Evolutionary conservation across 2,329 filamentous ascomycete species (phyloP), one percentile per base, ranked within the genome.

Genomic region (Dactylellina haptotyla): DNA sequence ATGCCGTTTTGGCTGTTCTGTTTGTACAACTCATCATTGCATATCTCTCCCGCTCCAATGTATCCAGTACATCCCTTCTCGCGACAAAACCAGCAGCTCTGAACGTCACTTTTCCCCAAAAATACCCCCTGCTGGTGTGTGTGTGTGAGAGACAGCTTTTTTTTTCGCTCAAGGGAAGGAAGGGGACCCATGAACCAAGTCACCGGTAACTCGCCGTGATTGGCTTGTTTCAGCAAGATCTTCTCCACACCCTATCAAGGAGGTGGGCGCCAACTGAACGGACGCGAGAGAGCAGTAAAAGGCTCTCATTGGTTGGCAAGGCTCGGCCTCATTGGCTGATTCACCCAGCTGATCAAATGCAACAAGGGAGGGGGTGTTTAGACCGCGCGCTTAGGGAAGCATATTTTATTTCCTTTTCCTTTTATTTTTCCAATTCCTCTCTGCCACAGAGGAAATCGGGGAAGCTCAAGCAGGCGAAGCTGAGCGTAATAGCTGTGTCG

Each of bases 181-280:
- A 65, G 66, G 69, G 69, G 69, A 73, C 69, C 69, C 69, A 73
- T 73, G 69, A 73, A 73, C 69, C 69, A 73, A 73, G 69, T 73
- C 61, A 57, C 61, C 69, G 69, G 69, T 73, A 73, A 73, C 56
- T 65, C 25, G 16, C 41, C 34, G 23, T 65, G 61, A 73, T 73
- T 73, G 69, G 69, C 54, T 61, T 39, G 69, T 73, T 66, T 64
- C 59, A 56, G 28, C 45, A 23, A 66, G 30, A 32, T 54, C 9
- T 59, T 53, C 61, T 73, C 69, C 69, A 73, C 69, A 65, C 58
- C 54, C 53, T 54, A 61, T 73, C 69, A 66, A 66, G 69, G 69
- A 66, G 69, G 69, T 73, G 69, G 69, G 69, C 69, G 69, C 69
- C 69, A 73, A 73, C 69, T 56, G 69, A 56, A 57, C 32, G 67